phyloP scores from a whole-genome alignment of 2,329 filamentous ascomycete genomes.

The Madurella fahalii region DNA sequence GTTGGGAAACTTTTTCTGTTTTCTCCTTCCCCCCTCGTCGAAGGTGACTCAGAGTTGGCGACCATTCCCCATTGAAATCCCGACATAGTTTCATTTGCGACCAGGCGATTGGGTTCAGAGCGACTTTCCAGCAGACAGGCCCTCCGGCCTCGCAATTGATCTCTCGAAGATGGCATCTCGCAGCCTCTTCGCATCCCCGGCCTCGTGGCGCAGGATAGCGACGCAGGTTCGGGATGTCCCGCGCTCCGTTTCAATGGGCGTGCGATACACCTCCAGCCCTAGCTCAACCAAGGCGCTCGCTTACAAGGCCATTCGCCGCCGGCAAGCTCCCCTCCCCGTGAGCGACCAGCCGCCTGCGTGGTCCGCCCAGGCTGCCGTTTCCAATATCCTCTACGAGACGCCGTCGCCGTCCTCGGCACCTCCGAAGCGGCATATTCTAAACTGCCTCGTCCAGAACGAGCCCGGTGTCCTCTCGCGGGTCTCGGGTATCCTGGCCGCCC shows the following conservation, averaged over 20 bases:
- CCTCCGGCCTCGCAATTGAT: slow-evolving; percentile 15
- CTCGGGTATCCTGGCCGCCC: slow-evolving; percentile 89
- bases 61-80: neutral
- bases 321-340: slow-evolving; percentile 79
- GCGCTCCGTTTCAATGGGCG: slow-evolving; percentile 26
- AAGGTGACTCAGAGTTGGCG: slow-evolving; percentile 16
- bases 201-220: slow-evolving; percentile 32
- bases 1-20: slow-evolving; percentile 15
- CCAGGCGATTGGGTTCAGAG: neutral
- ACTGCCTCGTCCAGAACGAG: slow-evolving; percentile 98
- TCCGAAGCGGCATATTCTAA: slow-evolving; percentile 91
- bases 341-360: slow-evolving; percentile 71
- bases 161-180: slow-evolving; percentile 41
- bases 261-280: slow-evolving; percentile 39
- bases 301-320: slow-evolving; percentile 94
- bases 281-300: slow-evolving; percentile 83
- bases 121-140: slow-evolving; percentile 6
- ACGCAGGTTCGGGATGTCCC: slow-evolving; percentile 25
- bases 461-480: slow-evolving; percentile 94
- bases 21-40: neutral
- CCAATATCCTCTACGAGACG: slow-evolving; percentile 98
- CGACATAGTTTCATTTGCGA: neutral
- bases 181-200: slow-evolving; percentile 39
- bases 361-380: slow-evolving; percentile 92
- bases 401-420: slow-evolving; percentile 78